A percentile compares a stretch with the other conserved stretches of the same genome.
These are phyloP conservation scores for Leccinum solheimii DNA, from an alignment of 1,284 basidiomycete genomes.

Conservation along the genomic window DNA sequence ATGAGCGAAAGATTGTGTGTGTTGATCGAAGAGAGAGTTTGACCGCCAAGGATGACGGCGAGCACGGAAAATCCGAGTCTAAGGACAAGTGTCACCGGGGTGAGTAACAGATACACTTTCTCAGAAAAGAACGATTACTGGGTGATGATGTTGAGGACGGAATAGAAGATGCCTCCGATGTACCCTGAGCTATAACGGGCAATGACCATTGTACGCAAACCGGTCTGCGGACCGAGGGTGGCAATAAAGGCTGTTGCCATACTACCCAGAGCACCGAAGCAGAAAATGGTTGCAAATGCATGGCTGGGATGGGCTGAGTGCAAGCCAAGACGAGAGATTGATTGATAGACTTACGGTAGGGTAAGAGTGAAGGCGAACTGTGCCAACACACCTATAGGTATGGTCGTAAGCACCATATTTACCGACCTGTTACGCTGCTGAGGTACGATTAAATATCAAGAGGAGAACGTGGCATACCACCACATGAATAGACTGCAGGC, in stretches of 20 bases:
- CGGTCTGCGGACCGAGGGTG: conserved; percentile 60
- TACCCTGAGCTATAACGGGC: conserved; percentile 58
- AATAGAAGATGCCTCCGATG: conserved; percentile 54
- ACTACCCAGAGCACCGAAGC: conserved; percentile 45
- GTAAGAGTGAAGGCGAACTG: conserved; percentile 55
- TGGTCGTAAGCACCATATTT: conserved; percentile 51
- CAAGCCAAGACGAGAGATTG: neutral
- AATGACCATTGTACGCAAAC: conserved; percentile 63
- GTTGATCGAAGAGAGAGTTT: conserved; percentile 46
- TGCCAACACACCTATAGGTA: conserved; percentile 59
- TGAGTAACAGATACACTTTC: neutral
- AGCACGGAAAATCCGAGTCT: conserved; percentile 50
- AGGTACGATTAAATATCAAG: neutral
- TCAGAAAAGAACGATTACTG: conserved; percentile 38
- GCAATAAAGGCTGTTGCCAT: conserved; percentile 51
- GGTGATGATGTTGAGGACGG: conserved; percentile 58
- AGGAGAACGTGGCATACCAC: conserved; percentile 39
- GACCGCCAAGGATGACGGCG: conserved; percentile 49
- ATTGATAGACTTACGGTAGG: conserved; percentile 40
- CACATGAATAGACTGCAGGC: conserved; percentile 46
- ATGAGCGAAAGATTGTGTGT: conserved; percentile 44
- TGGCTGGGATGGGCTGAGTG: conserved; percentile 34
- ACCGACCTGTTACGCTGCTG: conserved; percentile 40
- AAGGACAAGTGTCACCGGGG: neutral
- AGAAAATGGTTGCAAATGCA: conserved; percentile 43